Conservation (phyloP, 164 flowering plant species). For the Liquidambar formosana region DNA sequence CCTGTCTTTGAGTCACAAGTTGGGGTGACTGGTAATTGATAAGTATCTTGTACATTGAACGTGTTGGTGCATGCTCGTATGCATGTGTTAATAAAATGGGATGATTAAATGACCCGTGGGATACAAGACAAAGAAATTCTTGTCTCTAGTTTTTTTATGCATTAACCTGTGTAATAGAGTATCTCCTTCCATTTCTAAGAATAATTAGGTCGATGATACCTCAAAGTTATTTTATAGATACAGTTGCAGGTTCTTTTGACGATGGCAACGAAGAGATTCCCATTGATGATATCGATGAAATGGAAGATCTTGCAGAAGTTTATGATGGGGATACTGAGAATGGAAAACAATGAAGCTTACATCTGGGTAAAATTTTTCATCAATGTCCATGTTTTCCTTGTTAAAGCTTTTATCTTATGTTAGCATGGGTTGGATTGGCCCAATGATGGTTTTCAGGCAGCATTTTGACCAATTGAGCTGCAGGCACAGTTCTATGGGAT, state of each 20-base stretch:
- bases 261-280: conserved; percentile 50
- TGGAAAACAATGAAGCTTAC: conserved; percentile 4
- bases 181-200: background rate
- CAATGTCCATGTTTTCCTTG: too few species aligned
- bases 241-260: conserved; percentile 28
- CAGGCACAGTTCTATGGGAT: too few species aligned
- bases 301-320: conserved; percentile 37
- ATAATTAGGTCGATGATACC: background rate
- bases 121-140: background rate
- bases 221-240: conserved; percentile 1
- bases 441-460: too few species aligned
- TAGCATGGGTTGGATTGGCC: too few species aligned
- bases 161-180: background rate
- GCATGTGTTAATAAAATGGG: too few species aligned
- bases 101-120: background rate
- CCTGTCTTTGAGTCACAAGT: background rate
- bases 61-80: background rate
- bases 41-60: background rate
- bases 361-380: background rate
- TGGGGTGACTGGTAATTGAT: background rate
- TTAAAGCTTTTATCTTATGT: too few species aligned
- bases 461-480: too few species aligned
- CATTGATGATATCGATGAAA: conserved; percentile 69
- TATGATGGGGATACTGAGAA: conserved; percentile 23
- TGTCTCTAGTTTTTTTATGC: background rate